phyloP scores from a whole-genome alignment of 164 flowering plant species.

The Pachysandra terminalis region DNA sequence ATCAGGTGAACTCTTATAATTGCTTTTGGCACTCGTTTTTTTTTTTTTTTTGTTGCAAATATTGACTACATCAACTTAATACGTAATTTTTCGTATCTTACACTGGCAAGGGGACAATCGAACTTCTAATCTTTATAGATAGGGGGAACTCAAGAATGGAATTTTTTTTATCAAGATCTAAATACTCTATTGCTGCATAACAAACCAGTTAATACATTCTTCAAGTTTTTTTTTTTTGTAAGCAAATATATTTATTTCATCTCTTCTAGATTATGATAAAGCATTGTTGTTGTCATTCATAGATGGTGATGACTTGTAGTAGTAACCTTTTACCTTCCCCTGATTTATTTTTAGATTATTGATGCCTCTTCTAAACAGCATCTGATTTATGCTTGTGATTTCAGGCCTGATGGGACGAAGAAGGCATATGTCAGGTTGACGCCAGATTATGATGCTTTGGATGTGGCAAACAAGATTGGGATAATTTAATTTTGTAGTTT shows the following conservation, averaged over 20 bases:
- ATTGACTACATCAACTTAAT: no score
- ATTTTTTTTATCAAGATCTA: no score
- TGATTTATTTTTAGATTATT: not conserved
- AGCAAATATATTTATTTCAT: not conserved
- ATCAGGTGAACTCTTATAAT: slow-evolving; percentile 44
- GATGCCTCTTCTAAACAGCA: not conserved
- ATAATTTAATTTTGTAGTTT: slow-evolving; percentile 39
- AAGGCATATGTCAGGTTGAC: slow-evolving; percentile 81
- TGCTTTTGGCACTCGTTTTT: no score
- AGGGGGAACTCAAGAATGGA: no score
- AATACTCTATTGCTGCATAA: no score
- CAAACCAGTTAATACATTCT: no score
- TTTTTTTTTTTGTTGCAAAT: no score
- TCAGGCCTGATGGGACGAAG: slow-evolving; percentile 84
- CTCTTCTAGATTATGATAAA: not conserved
- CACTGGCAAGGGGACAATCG: no score
- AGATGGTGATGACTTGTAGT: not conserved
- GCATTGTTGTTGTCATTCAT: not conserved
- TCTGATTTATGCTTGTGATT: slow-evolving; percentile 7
- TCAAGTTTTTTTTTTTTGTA: not conserved
- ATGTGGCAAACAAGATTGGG: slow-evolving; percentile 84
- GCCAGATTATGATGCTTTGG: slow-evolving; percentile 73
- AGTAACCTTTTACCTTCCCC: not conserved
- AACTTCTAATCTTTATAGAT: no score
- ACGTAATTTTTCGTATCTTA: no score